phyloP scores from a whole-genome alignment of 1,284 basidiomycete species.

The Thelephora terrestris region DNA sequence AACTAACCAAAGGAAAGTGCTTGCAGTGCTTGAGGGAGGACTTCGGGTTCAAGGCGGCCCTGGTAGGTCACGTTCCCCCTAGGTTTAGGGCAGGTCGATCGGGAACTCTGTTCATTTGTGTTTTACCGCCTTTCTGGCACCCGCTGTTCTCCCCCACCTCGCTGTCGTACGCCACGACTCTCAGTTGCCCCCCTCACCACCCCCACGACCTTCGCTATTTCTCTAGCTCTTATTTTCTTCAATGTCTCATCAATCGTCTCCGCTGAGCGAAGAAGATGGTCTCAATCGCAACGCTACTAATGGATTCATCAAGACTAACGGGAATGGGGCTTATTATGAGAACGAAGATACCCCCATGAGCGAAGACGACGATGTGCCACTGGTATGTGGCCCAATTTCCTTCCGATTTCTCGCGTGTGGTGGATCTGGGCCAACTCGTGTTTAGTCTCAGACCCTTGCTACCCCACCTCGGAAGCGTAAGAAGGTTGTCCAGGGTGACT shows the following conservation, averaged over 20 bases:
- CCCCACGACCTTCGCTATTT: neutral
- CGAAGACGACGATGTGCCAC: slow-evolving; percentile 57
- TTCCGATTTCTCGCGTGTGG: slow-evolving; percentile 29
- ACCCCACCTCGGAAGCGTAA: slow-evolving; percentile 47
- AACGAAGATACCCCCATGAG: slow-evolving; percentile 43
- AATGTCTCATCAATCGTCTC: neutral
- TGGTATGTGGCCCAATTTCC: slow-evolving; percentile 38
- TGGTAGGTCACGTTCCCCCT: neutral
- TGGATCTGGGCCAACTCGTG: slow-evolving; percentile 25
- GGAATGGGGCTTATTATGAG: slow-evolving; percentile 31
- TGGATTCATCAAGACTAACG: slow-evolving; percentile 31
- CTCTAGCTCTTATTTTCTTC: neutral
- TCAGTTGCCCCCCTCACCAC: neutral
- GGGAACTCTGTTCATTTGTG: neutral
- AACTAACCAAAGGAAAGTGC: too few species aligned
- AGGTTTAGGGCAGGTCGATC: neutral
- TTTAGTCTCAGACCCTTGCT: slow-evolving; percentile 23
- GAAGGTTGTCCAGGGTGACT: slow-evolving; percentile 36
- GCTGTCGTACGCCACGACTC: neutral
- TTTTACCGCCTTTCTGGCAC: too few species aligned
- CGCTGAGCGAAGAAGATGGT: neutral
- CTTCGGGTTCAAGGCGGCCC: slow-evolving; percentile 6
- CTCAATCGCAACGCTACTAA: slow-evolving; percentile 9
- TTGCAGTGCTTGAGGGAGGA: slow-evolving; percentile 6
- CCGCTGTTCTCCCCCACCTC: neutral